Evolutionary conservation across 495 filamentous ascomycete species (phyloP).

Genomic region (Annulohypoxylon moriforme): DNA sequence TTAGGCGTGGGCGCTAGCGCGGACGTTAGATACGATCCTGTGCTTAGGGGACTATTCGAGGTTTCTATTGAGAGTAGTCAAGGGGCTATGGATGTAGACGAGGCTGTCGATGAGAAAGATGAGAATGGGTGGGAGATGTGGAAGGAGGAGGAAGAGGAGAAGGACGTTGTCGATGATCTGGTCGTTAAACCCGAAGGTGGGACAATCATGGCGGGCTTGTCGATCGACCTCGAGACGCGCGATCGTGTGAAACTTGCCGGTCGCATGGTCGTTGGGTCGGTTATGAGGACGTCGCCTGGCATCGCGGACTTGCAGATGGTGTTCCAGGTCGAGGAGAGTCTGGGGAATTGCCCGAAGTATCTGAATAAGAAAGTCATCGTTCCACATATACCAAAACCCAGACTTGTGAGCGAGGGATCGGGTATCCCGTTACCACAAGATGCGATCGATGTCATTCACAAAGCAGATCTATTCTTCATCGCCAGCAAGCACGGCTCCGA

Average conservation of each 20-base stretch:
- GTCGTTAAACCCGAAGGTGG: constrained; percentile 50
- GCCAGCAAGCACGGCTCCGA: constrained; percentile 68
- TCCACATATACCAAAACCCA: constrained; percentile 63
- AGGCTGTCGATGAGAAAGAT: constrained; percentile 52
- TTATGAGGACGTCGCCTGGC: constrained; percentile 33
- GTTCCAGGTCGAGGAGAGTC: constrained; percentile 72
- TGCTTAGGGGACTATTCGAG: constrained; percentile 54
- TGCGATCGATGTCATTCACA: constrained; percentile 68
- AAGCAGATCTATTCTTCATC: constrained; percentile 82
- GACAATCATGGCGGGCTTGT: constrained; percentile 68
- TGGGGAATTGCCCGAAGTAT: constrained; percentile 89
- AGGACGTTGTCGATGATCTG: constrained; percentile 37
- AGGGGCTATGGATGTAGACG: neutral
- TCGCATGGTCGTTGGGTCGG: constrained; percentile 67
- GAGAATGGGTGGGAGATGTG: constrained; percentile 33
- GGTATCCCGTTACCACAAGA: constrained; percentile 53
- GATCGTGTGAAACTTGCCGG: constrained; percentile 76
- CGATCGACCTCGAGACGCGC: constrained; percentile 73
- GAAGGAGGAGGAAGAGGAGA: constrained; percentile 36
- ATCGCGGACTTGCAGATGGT: constrained; percentile 71
- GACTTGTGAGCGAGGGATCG: constrained; percentile 56
- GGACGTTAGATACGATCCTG: constrained; percentile 71
- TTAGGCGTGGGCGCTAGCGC: constrained; percentile 70
- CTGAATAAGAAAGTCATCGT: constrained; percentile 75
- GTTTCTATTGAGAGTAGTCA: neutral